Percentiles rank a stretch among this genome's conserved stretches.
Evolutionary conservation across 106 monocot genomes (phyloP).

Genomic region (Ottelia alismoides): DNA sequence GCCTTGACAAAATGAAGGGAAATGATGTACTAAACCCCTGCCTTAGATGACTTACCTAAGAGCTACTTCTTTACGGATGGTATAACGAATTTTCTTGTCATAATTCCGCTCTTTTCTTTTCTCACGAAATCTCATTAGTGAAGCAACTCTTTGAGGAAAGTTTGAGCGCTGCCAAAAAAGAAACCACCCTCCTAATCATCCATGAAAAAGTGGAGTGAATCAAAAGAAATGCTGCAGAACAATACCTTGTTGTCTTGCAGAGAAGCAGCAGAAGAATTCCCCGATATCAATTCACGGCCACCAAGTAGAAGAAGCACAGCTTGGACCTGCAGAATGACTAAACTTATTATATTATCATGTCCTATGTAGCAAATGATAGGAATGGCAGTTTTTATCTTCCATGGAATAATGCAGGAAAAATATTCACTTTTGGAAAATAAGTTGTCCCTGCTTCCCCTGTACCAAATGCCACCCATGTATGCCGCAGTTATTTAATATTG

Average conservation of each 20-base stretch:
- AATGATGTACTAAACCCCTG: too few species aligned
- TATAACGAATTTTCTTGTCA: constrained; percentile 90
- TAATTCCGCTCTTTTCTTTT: constrained; percentile 95
- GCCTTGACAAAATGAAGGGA: too few species aligned
- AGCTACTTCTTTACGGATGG: constrained; percentile 86
- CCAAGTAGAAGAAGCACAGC: constrained; percentile 87
- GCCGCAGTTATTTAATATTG: too few species aligned
- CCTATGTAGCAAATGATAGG: too few species aligned
- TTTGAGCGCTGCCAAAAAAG: constrained; percentile 37
- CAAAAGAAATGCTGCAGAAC: neutral
- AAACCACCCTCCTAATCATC: neutral
- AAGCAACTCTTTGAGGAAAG: constrained; percentile 84
- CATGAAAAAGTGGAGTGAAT: neutral
- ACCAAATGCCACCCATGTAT: too few species aligned
- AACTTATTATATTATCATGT: too few species aligned
- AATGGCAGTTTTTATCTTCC: too few species aligned
- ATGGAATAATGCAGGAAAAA: too few species aligned
- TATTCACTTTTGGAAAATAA: too few species aligned
- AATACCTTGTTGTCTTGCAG: constrained; percentile 36
- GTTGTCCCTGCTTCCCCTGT: too few species aligned
- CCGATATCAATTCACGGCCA: constrained; percentile 52
- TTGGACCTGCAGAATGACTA: constrained; percentile 62
- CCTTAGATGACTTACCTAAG: constrained; percentile 74
- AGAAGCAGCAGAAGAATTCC: constrained; percentile 36
- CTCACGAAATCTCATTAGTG: constrained; percentile 91